A percentile compares a stretch with the other conserved stretches of the same genome.
These are phyloP conservation scores for Daldinia eschscholtzii DNA, from an alignment of 2,329 filamentous ascomycete species.

Conservation along the genomic window DNA sequence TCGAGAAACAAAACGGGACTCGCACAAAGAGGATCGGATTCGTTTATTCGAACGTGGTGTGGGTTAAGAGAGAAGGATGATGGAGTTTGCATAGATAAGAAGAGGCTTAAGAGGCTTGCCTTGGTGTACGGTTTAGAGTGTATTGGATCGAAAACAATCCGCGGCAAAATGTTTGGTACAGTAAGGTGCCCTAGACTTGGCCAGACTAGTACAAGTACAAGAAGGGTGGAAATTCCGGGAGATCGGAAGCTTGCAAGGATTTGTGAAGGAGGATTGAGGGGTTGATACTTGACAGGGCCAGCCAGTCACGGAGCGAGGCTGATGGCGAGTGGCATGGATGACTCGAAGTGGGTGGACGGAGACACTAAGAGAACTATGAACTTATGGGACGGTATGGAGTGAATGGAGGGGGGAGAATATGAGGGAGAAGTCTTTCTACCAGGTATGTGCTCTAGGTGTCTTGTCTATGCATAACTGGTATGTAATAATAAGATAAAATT, in stretches of 20 bases:
- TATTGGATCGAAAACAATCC: conserved; percentile 41
- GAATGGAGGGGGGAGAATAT: background rate
- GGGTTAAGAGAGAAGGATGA: conserved; percentile 28
- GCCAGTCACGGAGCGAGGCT: conserved; percentile 35
- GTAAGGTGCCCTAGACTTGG: conserved; percentile 41
- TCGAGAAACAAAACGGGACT: conserved; percentile 3
- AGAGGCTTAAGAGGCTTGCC: conserved; percentile 21
- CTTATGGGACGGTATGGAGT: conserved; percentile 21
- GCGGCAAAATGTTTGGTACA: conserved; percentile 43
- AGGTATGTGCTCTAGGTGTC: background rate
- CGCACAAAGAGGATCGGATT: conserved; percentile 15
- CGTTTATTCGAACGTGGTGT: conserved; percentile 19
- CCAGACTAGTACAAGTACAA: conserved; percentile 31
- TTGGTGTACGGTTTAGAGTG: conserved; percentile 18
- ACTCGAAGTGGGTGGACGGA: conserved; percentile 24
- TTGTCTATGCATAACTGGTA: background rate
- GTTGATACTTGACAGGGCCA: conserved; percentile 42
- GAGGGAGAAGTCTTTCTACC: background rate
- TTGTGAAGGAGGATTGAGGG: conserved; percentile 43
- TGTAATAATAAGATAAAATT: background rate
- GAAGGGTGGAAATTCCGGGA: conserved; percentile 50
- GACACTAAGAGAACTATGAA: background rate
- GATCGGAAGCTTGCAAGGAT: conserved; percentile 50
- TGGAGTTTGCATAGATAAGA: conserved; percentile 28
- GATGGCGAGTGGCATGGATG: conserved; percentile 35